These are phyloP conservation scores for Plasmodium gonderi DNA, from an alignment of 169 alveolate species.

Conservation along the genomic window DNA sequence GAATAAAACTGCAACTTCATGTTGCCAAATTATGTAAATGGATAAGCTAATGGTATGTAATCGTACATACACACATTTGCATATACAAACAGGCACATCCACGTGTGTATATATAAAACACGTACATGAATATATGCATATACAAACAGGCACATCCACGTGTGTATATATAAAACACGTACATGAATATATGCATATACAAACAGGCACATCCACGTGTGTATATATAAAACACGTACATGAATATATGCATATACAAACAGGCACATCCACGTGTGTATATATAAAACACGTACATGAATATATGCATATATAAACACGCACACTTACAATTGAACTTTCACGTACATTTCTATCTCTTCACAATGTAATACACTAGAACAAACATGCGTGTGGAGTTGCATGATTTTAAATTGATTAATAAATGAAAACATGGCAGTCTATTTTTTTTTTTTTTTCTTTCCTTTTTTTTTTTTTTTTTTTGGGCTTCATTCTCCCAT, in stretches of 20 bases:
- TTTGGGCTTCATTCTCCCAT: too few relatives aligned
- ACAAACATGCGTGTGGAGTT: neutral
- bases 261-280: too few relatives aligned
- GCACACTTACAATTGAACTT: neutral
- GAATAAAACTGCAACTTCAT: neutral
- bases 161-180: too few relatives aligned
- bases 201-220: too few relatives aligned
- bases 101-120: too few relatives aligned
- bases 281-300: too few relatives aligned
- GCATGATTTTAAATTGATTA: neutral
- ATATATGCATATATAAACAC: neutral
- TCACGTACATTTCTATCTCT: neutral
- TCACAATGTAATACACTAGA: conserved; percentile 5
- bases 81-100: too few relatives aligned
- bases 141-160: too few relatives aligned
- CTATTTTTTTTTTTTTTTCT: neutral
- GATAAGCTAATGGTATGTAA: neutral
- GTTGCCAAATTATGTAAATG: neutral
- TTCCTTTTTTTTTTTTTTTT: neutral
- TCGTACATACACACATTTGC: neutral
- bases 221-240: neutral
- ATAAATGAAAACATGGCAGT: neutral
- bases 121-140: too few relatives aligned
- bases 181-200: neutral
- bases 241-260: neutral